A percentile compares a stretch with the other conserved stretches of the same genome.
These are phyloP conservation scores for Cercospora beticola DNA, from an alignment of 2,329 filamentous ascomycete species.

Conservation along the genomic window DNA sequence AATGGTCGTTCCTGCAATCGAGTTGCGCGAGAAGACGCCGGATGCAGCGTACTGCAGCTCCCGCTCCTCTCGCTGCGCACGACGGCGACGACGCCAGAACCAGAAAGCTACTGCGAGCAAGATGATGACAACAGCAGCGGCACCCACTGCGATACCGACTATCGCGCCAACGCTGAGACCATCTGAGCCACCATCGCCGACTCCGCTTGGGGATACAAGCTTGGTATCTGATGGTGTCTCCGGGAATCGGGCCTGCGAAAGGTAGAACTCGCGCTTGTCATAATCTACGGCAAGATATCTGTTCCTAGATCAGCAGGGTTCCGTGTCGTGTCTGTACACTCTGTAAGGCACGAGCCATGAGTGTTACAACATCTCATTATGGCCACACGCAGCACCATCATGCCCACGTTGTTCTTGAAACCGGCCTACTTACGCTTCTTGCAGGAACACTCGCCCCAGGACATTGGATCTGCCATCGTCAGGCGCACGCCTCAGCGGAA, in stretches of 20 bases:
- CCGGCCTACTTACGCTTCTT: slow-evolving; percentile 36
- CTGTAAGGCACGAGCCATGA: no score
- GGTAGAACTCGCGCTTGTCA: slow-evolving; percentile 12
- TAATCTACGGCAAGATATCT: slow-evolving; percentile 18
- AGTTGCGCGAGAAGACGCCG: background rate
- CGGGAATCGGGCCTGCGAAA: slow-evolving; percentile 6
- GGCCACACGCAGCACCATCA: no score
- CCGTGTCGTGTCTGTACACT: no score
- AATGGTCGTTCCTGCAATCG: slow-evolving; percentile 24
- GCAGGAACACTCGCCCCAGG: slow-evolving; percentile 34
- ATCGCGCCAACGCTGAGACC: slow-evolving; percentile 18
- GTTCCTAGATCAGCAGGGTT: no score
- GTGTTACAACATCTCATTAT: no score
- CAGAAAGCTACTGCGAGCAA: slow-evolving; percentile 11
- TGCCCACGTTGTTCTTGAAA: no score
- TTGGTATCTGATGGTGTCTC: background rate
- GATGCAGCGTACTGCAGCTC: background rate
- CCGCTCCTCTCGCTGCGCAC: background rate
- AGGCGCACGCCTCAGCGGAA: slow-evolving; percentile 29
- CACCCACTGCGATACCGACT: slow-evolving; percentile 21
- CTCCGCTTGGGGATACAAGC: background rate
- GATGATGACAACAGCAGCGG: slow-evolving; percentile 5
- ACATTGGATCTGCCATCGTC: slow-evolving; percentile 20
- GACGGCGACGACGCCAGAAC: slow-evolving; percentile 8
- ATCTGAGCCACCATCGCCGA: no score